phyloP scores from a whole-genome alignment of 2,329 filamentous ascomycete genomes.

The Aspergillus puulaauensis region DNA sequence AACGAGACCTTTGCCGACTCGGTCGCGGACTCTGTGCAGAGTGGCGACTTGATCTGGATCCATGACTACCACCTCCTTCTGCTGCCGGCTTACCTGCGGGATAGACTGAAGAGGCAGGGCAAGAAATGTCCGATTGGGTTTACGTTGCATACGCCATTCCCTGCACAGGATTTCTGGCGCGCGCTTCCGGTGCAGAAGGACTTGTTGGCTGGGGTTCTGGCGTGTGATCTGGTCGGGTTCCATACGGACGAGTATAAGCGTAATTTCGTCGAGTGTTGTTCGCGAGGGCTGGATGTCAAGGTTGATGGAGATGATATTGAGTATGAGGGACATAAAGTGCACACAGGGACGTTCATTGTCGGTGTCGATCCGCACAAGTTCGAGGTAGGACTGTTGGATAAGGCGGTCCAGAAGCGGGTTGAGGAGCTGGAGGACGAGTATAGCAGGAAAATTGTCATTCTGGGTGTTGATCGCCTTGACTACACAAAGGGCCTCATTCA shows the following conservation, averaged over 20 bases:
- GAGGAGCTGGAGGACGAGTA: constrained; percentile 77
- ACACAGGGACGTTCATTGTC: constrained; percentile 87
- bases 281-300: constrained; percentile 63
- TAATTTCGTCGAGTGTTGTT: constrained; percentile 81
- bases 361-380: constrained; percentile 64
- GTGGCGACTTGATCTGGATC: constrained; percentile 90
- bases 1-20: constrained; percentile 86
- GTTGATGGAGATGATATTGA: constrained; percentile 74
- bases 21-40: constrained; percentile 75
- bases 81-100: constrained; percentile 83
- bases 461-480: constrained; percentile 89
- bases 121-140: constrained; percentile 86
- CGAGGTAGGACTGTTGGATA: constrained; percentile 57
- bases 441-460: constrained; percentile 83
- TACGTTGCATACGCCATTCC: constrained; percentile 93
- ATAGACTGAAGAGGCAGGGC: constrained; percentile 58
- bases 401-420: constrained; percentile 78
- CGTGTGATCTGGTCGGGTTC: constrained; percentile 92
- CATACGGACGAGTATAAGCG: constrained; percentile 96
- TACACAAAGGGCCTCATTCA: constrained; percentile 97
- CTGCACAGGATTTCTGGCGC: constrained; percentile 87
- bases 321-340: constrained; percentile 77
- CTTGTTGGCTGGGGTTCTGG: constrained; percentile 75
- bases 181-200: constrained; percentile 85
- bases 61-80: constrained; percentile 97